Evolutionary conservation across 306 rosid genomes (phyloP), one percentile per base, ranked within the genome.

Genomic region (Glycyrrhiza uralensis): DNA sequence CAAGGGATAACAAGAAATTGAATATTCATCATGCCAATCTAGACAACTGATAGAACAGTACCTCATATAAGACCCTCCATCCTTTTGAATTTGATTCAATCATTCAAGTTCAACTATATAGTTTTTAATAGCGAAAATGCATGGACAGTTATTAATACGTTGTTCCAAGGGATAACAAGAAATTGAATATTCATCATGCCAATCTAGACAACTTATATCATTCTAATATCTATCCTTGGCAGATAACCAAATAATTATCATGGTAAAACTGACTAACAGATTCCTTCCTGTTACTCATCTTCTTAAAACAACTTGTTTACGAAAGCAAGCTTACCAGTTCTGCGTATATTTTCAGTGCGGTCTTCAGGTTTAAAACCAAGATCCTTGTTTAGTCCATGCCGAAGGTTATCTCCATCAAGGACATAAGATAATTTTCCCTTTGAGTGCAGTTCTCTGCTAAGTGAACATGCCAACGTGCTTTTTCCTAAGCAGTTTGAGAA

Each of bases 331-430:
- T 66, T 50, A 91, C 96, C 96, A 82, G 90, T 88, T 85, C 97
- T 89, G 63, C 96, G 93, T 38, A 89, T 89, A 68, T 91, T 91
- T 84, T 89, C 96, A 75, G 87, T 56, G 32, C 97, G 93, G 58
- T 89, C 93, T 84, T 89, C 90, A 28, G 86, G 80, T 76, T 82
- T 85, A 65, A 91, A 91, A 72, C 93, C 77, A 62, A 91, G 96
- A 77, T 89, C 86, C 74, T 84, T 87, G 79, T 87, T 91, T 57
- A 91, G 79, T 75, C 97, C 96, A 84, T 91, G 93, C 58, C 97
- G 86, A 75, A 91, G 91, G 75, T 91, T 89, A 79, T 91, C 97
- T 65, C 97, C 97, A 71, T 91, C 97, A 72, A 91, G 97, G 59
- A 88, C 74, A 72, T 91, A 91, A 24, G 97, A 85, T 49, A 91